These are phyloP conservation scores for Mortierella sp. DNA, from an alignment of 371 early-diverging fungal species.

Conservation along the genomic window DNA sequence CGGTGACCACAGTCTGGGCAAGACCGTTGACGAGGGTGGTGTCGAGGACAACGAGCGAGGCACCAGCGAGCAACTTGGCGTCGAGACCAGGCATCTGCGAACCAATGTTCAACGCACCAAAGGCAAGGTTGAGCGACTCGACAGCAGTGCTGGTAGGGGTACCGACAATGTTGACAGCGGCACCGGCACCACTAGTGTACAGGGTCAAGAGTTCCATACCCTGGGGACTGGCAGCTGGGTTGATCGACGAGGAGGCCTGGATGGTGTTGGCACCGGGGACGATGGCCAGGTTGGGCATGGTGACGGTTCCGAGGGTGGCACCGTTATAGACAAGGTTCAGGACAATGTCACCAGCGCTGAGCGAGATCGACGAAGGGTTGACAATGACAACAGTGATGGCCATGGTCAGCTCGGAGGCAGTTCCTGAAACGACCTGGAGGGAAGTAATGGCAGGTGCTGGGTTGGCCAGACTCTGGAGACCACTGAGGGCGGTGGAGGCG, in stretches of 20 bases:
- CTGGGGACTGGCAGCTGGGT: slow-evolving; percentile 60
- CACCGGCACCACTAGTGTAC: slow-evolving; percentile 67
- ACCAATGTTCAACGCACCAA: slow-evolving; percentile 59
- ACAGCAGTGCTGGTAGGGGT: slow-evolving; percentile 61
- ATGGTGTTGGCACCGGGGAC: slow-evolving; percentile 62
- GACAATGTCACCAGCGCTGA: slow-evolving; percentile 63
- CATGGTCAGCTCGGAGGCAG: slow-evolving; percentile 56
- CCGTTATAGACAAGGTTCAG: slow-evolving; percentile 61
- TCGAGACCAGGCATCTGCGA: slow-evolving; percentile 65
- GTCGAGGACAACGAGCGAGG: slow-evolving; percentile 60
- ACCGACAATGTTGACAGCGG: slow-evolving; percentile 61
- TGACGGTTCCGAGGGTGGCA: slow-evolving; percentile 62
- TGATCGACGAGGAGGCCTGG: slow-evolving; percentile 60
- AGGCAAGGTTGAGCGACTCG: slow-evolving; percentile 62
- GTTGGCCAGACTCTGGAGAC: slow-evolving; percentile 66
- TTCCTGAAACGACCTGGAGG: slow-evolving; percentile 66
- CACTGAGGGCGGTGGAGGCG: slow-evolving; percentile 63
- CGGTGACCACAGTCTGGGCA: slow-evolving; percentile 62
- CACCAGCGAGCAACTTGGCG: slow-evolving; percentile 60
- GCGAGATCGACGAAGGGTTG: slow-evolving; percentile 67
- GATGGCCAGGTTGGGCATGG: slow-evolving; percentile 61
- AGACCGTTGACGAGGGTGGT: slow-evolving; percentile 60
- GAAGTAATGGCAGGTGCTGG: slow-evolving; percentile 62
- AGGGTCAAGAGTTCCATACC: slow-evolving; percentile 64
- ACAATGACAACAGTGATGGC: slow-evolving; percentile 63